These are phyloP conservation scores for Russula foetens DNA, from an alignment of 768 basidiomycete genomes.

Conservation along the genomic window DNA sequence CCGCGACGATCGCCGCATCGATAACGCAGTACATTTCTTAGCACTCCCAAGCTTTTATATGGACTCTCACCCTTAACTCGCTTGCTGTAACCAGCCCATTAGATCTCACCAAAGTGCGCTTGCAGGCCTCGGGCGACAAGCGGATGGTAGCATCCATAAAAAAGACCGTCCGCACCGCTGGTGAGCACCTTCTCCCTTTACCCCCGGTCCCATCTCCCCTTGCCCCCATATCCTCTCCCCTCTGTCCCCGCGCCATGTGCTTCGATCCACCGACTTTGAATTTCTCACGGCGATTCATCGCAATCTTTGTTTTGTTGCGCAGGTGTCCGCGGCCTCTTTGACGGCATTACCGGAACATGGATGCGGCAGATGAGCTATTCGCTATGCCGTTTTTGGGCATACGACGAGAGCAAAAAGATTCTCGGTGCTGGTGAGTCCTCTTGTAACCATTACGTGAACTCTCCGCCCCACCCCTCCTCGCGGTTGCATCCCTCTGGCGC, in stretches of 20 bases:
- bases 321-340: conserved; percentile 67
- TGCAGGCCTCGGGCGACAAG: conserved; percentile 90
- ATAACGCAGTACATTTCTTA: conserved; percentile 63
- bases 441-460: neutral
- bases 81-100: conserved; percentile 46
- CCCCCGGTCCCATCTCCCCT: no score
- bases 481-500: neutral
- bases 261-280: neutral
- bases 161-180: conserved; percentile 78
- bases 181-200: conserved; percentile 26
- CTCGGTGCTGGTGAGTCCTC: conserved; percentile 48
- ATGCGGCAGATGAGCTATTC: conserved; percentile 91
- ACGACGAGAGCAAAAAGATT: conserved; percentile 84
- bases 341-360: conserved; percentile 85
- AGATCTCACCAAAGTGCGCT: conserved; percentile 84
- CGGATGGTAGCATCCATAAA: conserved; percentile 76
- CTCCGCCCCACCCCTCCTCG: neutral
- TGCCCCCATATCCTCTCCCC: neutral
- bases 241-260: neutral
- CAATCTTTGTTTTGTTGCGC: conserved; percentile 1
- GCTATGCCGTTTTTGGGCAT: conserved; percentile 88
- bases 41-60: neutral
- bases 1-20: conserved; percentile 82
- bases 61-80: neutral
- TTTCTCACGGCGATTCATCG: conserved; percentile 1